Evolutionary conservation across 2,329 filamentous ascomycete genomes (phyloP), one percentile per base, ranked within the genome.

Genomic region (Chaetomiaceae sp.): DNA sequence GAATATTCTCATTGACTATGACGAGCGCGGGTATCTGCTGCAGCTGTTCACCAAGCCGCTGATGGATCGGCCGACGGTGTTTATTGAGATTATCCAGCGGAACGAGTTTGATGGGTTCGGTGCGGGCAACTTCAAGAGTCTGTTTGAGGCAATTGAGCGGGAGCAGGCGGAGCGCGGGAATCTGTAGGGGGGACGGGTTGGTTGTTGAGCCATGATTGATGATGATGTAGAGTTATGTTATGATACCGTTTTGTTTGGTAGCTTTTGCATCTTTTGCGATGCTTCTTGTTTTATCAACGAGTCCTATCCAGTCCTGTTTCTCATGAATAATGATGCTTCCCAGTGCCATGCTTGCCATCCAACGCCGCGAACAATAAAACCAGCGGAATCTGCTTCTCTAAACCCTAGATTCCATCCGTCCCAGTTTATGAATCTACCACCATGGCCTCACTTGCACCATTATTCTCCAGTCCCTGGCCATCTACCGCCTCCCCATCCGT

Each of bases 71-170:
- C 92, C 92, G 22, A 96, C 92, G 3, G 91, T 96, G 25, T 96
- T 96, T 68, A 84, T 96, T 59, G 92, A 96, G 80, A 95, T 96
- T 64, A 96, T 96, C 64, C 91, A 96, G 76, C 77, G 91, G 53
- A 86, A 95, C 64, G 85, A 90, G 59, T 96, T 96, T 69, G 85
- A 88, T 29, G 92, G 92, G 0, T 96, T 96, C 63, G 91, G 92
- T 4, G 92, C 91, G 0, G 92, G 92, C 1, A 97, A 96, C 71
- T 96, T 96, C 75, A 96, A 91, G 82, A 91, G 87, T 57, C 66
- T 96, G 63, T 96, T 96, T 65, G 91, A 96, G 77, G 91, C 92
- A 3, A 95, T 96, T 69, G 92, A 96, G 79, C 77, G 91, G 47
- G 91, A 96, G 71, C 92, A 96, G 77, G 90, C 84, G 42, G 77